Evolutionary conservation across 768 basidiomycete genomes (phyloP).

Genomic region (Heimioporus sp.): DNA sequence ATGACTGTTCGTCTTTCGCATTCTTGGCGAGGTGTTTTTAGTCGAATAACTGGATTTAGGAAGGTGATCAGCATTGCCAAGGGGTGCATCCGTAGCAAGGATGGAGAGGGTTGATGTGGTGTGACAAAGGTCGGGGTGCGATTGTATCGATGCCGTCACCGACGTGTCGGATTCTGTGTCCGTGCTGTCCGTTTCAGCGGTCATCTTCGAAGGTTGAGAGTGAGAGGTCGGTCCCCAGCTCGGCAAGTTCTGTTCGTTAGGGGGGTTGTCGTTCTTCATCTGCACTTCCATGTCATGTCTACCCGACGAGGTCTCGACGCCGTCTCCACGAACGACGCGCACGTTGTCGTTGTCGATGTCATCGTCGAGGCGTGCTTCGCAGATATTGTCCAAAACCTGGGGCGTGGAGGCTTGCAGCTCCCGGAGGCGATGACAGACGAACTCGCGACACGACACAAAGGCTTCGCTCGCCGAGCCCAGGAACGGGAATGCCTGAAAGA

Average conservation of each 20-base stretch:
- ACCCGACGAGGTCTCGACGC: constrained; percentile 49
- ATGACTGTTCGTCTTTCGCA: constrained; percentile 50
- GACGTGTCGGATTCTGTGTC: constrained; percentile 4
- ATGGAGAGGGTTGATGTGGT: constrained; percentile 32
- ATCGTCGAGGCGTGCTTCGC: constrained; percentile 59
- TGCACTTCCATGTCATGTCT: constrained; percentile 41
- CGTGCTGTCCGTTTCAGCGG: neutral
- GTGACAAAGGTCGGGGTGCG: constrained; percentile 23
- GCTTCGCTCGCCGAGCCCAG: constrained; percentile 62
- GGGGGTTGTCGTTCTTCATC: constrained; percentile 26
- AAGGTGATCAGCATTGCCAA: constrained; percentile 3
- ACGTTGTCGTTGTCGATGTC: constrained; percentile 70
- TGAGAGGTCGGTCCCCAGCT: constrained; percentile 46
- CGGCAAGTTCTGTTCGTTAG: constrained; percentile 39
- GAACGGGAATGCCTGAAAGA: constrained; percentile 89
- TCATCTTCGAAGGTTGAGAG: neutral
- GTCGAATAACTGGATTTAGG: constrained; percentile 24
- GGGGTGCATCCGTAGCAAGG: constrained; percentile 18
- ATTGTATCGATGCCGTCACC: constrained; percentile 8
- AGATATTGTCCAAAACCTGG: constrained; percentile 49
- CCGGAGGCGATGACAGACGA: constrained; percentile 61
- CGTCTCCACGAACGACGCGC: constrained; percentile 73
- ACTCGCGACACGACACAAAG: constrained; percentile 68
- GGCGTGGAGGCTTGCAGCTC: constrained; percentile 48
- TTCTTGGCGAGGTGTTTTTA: constrained; percentile 41